These are phyloP conservation scores for Triticum dicoccoides DNA, from an alignment of 176 grass and related monocot genomes.

Conservation along the genomic window DNA sequence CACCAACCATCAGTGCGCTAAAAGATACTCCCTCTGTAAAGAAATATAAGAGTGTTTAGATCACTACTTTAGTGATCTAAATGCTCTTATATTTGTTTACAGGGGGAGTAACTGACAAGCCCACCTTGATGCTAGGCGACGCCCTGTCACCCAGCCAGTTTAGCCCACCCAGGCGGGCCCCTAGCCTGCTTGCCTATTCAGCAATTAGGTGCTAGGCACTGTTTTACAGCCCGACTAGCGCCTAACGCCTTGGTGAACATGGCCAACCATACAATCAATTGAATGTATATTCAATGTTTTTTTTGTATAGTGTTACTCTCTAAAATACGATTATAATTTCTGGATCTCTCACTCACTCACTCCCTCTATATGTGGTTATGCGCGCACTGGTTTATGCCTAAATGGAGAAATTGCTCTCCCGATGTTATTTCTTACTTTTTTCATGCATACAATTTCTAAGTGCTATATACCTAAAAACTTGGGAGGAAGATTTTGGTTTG, in stretches of 20 bases:
- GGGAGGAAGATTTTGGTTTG: not conserved
- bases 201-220: not conserved
- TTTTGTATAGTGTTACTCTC: not conserved
- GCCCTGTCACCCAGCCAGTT: not conserved
- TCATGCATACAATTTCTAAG: not conserved
- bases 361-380: not conserved
- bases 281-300: not conserved
- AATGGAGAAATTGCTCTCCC: not conserved
- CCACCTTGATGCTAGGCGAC: not conserved
- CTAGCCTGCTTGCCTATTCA: not conserved
- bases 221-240: not conserved
- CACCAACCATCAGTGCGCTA: not conserved
- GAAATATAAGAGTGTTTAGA: too few species aligned
- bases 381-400: not conserved
- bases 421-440: not conserved
- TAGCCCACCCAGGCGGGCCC: not conserved
- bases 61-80: too few species aligned
- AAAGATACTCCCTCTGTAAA: not conserved
- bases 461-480: not conserved
- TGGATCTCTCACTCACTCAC: too few species aligned
- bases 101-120: not conserved
- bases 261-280: not conserved
- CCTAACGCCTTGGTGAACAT: not conserved
- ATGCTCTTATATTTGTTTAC: too few species aligned
- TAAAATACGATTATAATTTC: conserved; percentile 2